Percentiles rank a stretch among this genome's conserved stretches.
phyloP scores from a whole-genome alignment of 2,329 filamentous ascomycete genomes.

The Pseudogymnoascus sp. region DNA sequence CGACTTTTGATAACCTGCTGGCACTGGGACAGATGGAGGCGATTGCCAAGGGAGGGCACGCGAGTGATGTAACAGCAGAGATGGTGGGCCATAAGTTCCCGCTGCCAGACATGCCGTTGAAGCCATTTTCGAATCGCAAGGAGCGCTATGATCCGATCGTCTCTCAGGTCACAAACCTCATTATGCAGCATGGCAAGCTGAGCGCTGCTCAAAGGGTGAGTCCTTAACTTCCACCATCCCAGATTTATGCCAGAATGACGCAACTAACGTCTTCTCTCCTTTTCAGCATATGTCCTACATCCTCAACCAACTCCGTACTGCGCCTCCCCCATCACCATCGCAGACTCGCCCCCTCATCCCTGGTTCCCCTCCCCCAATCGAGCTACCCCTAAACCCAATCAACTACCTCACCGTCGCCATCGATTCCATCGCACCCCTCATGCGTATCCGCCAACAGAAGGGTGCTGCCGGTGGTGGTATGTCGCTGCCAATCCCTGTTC shows the following conservation, averaged over 20 bases:
- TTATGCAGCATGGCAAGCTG: slow-evolving; percentile 90
- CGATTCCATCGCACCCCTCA: slow-evolving; percentile 83
- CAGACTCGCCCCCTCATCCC: slow-evolving; percentile 65
- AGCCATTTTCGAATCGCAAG: slow-evolving; percentile 57
- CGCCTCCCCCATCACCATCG: slow-evolving; percentile 69
- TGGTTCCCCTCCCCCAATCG: slow-evolving; percentile 64
- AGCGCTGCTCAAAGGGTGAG: slow-evolving; percentile 77
- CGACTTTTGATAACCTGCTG: slow-evolving; percentile 26
- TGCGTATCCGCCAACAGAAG: slow-evolving; percentile 68
- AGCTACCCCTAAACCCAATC: slow-evolving; percentile 82
- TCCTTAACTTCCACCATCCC: slow-evolving; percentile 11
- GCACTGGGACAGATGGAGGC: slow-evolving; percentile 27
- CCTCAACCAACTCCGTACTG: slow-evolving; percentile 76
- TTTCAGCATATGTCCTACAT: slow-evolving; percentile 73
- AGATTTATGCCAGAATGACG: not conserved
- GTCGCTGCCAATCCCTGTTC: slow-evolving; percentile 73
- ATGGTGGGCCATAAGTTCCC: slow-evolving; percentile 54
- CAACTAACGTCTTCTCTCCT: not conserved
- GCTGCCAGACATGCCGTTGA: slow-evolving; percentile 59
- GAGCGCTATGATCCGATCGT: slow-evolving; percentile 80
- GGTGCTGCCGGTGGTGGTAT: slow-evolving; percentile 81
- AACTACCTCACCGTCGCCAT: slow-evolving; percentile 84
- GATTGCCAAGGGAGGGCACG: slow-evolving; percentile 21
- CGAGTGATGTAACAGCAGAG: slow-evolving; percentile 15
- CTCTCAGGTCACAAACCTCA: slow-evolving; percentile 76